Evolutionary conservation across 352 stramenopile genomes (phyloP), one percentile per base, ranked within the genome.

Genomic region (Phytophthora multivora): DNA sequence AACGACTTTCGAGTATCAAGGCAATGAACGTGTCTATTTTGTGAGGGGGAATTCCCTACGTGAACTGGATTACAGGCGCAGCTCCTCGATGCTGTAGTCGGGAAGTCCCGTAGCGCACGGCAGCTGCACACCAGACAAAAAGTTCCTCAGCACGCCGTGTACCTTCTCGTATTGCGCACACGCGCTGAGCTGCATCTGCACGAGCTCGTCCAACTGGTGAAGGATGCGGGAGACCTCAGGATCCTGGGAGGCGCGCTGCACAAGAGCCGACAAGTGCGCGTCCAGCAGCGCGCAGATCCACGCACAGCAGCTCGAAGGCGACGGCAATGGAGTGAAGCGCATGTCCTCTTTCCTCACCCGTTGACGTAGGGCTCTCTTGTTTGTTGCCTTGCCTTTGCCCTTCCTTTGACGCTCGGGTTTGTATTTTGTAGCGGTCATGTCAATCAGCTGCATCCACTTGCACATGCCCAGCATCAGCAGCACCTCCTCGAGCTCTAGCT

Each of bases 201-300:
- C 78, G 42, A 92, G 69, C 13, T 69, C 39, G 28, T 91, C 73
- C 21, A 91, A 49, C 31, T 80, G 71, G 31, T 75, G 50, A n/a
- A 94, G 53, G 33, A 71, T 62, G 9, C 60, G 45, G 11, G 63
- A 68, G 23, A 91, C 61, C 5, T 60, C 59, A 6, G 62, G n/a
- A 40, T 90, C 60, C 49, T 78, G 73, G 15, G 74, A 76, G 2
- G 80, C 82, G 21, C 76, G 74, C 25, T 92, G 72, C 42, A 95
- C 79, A 12, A 95, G 67, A 52, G 71, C 65, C 46, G 82, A 72
- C 54, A 92, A 59, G 55, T 95, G 86, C 18, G 75, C 84, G 53
- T 95, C 86, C 19, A 95, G 55, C 43, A 95, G 58, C 39, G 76
- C 79, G 49, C 79, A 83, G 48, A 95, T 89, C 86, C 86, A 95